Conservation (phyloP, 768 basidiomycete species). For the Auriscalpium orientale region DNA sequence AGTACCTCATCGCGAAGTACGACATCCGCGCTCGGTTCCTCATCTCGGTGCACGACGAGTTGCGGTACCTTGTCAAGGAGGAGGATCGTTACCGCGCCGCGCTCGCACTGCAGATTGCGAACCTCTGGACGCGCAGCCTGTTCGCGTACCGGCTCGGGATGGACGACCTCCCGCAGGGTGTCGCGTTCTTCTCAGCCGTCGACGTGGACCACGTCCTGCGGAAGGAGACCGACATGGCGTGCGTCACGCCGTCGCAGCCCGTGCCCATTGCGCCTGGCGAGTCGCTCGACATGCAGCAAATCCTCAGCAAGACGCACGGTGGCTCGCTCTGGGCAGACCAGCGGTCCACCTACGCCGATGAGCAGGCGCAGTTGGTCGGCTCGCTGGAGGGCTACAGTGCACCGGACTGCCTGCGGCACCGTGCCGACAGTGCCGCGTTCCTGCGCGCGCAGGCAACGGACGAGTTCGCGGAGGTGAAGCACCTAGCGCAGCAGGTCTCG, state of each 20-base stretch:
- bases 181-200: conserved; percentile 96
- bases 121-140: conserved; percentile 87
- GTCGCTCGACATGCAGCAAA: conserved; percentile 59
- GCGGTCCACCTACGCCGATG: conserved; percentile 38
- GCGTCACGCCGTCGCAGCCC: conserved; percentile 90
- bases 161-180: conserved; percentile 91
- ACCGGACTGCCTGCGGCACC: conserved; percentile 59
- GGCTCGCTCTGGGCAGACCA: conserved; percentile 62
- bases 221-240: conserved; percentile 95
- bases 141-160: conserved; percentile 93
- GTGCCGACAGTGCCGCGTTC: conserved; percentile 56
- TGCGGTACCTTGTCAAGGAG: conserved; percentile 87
- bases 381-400: conserved; percentile 35
- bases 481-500: conserved; percentile 48
- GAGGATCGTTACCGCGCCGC: conserved; percentile 87
- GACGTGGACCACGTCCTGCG: conserved; percentile 86
- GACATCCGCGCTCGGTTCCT: conserved; percentile 87
- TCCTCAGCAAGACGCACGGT: conserved; percentile 61
- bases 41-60: conserved; percentile 94
- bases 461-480: conserved; percentile 64
- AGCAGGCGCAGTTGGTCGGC: conserved; percentile 22
- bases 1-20: conserved; percentile 75
- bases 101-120: conserved; percentile 89
- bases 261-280: conserved; percentile 80
- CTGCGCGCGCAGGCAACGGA: conserved; percentile 70